These are phyloP conservation scores for Phoenix dactylifera DNA, from an alignment of 176 grass and related monocot genomes.

Conservation along the genomic window DNA sequence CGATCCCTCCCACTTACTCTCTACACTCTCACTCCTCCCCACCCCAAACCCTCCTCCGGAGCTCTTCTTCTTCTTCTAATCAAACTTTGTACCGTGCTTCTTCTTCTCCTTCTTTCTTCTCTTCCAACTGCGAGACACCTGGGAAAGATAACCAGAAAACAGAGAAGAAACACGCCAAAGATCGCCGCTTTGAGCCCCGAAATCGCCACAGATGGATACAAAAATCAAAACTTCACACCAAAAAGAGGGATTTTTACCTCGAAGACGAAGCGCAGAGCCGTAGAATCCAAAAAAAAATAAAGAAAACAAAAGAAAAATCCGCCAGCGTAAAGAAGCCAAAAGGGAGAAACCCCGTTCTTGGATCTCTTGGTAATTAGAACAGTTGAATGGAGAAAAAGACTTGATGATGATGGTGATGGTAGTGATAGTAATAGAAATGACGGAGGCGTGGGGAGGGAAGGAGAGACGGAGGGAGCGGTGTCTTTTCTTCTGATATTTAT, in stretches of 20 bases:
- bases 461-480: neutral
- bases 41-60: neutral
- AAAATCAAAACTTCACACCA: neutral
- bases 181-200: neutral
- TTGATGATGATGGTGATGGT: too few species aligned
- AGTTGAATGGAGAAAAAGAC: too few species aligned
- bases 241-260: neutral
- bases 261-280: neutral
- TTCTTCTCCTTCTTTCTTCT: too few species aligned
- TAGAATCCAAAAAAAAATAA: too few species aligned
- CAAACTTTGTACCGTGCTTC: too few species aligned
- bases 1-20: neutral
- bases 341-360: neutral
- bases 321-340: neutral
- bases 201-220: neutral
- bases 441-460: neutral
- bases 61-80: neutral
- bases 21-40: neutral
- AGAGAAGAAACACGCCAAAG: neutral
- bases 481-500: too few species aligned
- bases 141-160: neutral
- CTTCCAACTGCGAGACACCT: too few species aligned
- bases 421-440: neutral
- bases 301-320: too few species aligned
- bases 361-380: too few species aligned